Percentiles rank a stretch among this genome's conserved stretches.
These are phyloP conservation scores for Wilhelminamyces savonicus DNA, from an alignment of 805 yeast species.

Conservation along the genomic window DNA sequence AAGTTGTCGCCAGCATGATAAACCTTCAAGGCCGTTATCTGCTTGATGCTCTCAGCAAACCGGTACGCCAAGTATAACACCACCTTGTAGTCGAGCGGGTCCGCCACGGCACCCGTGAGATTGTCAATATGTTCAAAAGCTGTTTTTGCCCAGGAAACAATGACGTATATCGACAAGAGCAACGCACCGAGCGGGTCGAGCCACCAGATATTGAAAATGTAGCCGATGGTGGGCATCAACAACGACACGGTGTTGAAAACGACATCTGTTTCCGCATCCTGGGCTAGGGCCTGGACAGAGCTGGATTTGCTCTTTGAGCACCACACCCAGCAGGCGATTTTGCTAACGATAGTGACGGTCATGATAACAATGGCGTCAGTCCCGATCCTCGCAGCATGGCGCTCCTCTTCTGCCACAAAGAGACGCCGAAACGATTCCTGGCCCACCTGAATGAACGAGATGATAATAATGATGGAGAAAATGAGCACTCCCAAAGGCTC, in stretches of 20 bases:
- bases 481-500: constrained; percentile 77
- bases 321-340: constrained; percentile 57
- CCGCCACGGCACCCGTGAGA: constrained; percentile 69
- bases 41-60: constrained; percentile 60
- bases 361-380: constrained; percentile 50
- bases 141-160: constrained; percentile 55
- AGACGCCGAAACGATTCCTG: constrained; percentile 52
- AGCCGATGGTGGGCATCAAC: constrained; percentile 61
- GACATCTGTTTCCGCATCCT: constrained; percentile 75
- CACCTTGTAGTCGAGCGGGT: constrained; percentile 54
- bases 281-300: constrained; percentile 73
- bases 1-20: constrained; percentile 76
- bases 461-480: constrained; percentile 63
- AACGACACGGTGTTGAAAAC: constrained; percentile 68
- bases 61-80: constrained; percentile 62
- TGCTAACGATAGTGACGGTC: constrained; percentile 55
- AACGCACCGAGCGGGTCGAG: constrained; percentile 72
- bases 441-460: constrained; percentile 68
- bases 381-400: constrained; percentile 42
- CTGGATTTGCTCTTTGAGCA: constrained; percentile 56
- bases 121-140: constrained; percentile 71
- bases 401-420: constrained; percentile 23
- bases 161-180: constrained; percentile 53
- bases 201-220: constrained; percentile 54
- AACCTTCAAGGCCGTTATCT: constrained; percentile 60